Conservation (phyloP, 2,329 filamentous ascomycete genomes). For the Neoscytalidium dimidiatum region DNA sequence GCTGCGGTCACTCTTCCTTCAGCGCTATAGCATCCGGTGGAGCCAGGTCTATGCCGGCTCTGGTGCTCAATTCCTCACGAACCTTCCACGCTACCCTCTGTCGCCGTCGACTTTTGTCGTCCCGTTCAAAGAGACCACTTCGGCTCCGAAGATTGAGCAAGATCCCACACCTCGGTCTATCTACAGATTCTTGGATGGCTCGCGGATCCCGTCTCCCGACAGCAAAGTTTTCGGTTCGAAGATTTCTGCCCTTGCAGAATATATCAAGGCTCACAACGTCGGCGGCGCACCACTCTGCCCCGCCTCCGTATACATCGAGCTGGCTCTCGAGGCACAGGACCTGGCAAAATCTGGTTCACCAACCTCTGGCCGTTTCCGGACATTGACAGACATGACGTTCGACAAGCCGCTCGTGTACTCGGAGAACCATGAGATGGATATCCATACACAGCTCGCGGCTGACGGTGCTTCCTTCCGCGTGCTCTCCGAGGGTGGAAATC, state of each 20-base stretch:
- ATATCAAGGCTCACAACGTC: slow-evolving; percentile 18
- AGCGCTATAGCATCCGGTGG: not conserved
- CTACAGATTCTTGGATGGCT: not conserved
- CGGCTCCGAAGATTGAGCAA: not conserved
- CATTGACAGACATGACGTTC: slow-evolving; percentile 5
- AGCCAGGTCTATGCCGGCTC: not conserved
- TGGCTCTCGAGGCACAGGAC: not conserved
- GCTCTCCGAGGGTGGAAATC: not conserved
- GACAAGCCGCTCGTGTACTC: slow-evolving; percentile 15
- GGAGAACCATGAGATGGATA: not conserved
- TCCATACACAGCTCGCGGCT: not conserved
- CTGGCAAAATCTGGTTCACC: not conserved
- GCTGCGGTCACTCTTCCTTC: not conserved
- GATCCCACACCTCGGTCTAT: not conserved
- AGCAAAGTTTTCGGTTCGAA: not conserved
- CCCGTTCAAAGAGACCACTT: not conserved
- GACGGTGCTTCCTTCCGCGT: not conserved
- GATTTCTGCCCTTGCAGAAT: not conserved
- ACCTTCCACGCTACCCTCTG: slow-evolving; percentile 15
- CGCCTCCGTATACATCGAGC: slow-evolving; percentile 16
- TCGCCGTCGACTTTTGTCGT: not conserved
- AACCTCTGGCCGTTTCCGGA: not conserved
- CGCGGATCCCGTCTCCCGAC: not conserved
- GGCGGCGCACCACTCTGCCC: slow-evolving; percentile 18
- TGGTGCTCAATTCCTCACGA: not conserved